Percentiles rank a stretch among this genome's conserved stretches.
Evolutionary conservation across 371 early-diverging fungal genomes (phyloP).

Genomic region (Circinella minor): DNA sequence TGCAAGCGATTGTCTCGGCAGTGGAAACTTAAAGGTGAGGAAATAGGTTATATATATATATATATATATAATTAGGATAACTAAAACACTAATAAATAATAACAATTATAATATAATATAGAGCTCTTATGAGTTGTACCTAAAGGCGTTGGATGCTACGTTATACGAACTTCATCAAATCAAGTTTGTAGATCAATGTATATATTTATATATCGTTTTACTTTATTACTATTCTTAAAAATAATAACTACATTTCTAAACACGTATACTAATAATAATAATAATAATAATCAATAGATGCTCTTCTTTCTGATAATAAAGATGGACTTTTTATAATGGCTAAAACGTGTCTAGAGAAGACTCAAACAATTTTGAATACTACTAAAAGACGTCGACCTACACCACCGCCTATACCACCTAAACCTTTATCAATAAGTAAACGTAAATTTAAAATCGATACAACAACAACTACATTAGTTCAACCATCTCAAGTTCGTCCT

Average conservation of each 20-base stretch:
- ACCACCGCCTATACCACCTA: conserved; percentile 42
- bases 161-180: conserved; percentile 41
- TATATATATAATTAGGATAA: too few relatives aligned
- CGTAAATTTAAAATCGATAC: neutral
- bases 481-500: neutral
- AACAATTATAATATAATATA: conserved; percentile 4
- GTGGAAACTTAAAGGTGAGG: conserved; percentile 24
- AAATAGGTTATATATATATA: too few relatives aligned
- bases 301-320: conserved; percentile 18
- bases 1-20: conserved; percentile 33
- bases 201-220: too few relatives aligned
- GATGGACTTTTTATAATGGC: conserved; percentile 36
- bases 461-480: conserved; percentile 5
- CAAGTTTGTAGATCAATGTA: conserved; percentile 46
- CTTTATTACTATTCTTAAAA: conserved; percentile 1
- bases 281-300: neutral
- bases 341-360: conserved; percentile 34
- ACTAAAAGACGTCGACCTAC: conserved; percentile 2
- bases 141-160: conserved; percentile 38
- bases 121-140: conserved; percentile 43
- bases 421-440: conserved; percentile 22
- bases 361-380: conserved; percentile 24
- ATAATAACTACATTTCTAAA: neutral
- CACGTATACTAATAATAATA: neutral
- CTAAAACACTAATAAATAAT: too few relatives aligned